Evolutionary conservation across 352 stramenopile genomes (phyloP), one percentile per base, ranked within the genome.

Genomic region (Globisporangium recalcitrans): DNA sequence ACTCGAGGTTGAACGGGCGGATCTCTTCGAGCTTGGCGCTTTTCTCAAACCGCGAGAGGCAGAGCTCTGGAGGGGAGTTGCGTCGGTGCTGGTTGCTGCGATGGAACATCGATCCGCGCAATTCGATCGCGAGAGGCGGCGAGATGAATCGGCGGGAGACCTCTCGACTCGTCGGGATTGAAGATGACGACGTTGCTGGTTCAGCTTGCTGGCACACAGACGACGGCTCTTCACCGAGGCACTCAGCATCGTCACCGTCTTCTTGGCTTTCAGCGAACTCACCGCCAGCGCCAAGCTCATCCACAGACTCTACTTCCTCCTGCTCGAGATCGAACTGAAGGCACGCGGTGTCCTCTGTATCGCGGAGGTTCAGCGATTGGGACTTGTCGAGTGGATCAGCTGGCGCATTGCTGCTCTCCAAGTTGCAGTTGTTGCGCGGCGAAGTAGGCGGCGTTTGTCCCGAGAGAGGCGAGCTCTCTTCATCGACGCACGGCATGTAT

Each of bases 401-500:
- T 8, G 38, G 2, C 11, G 22, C 26, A 9, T 31, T 14, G n/a
- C 38, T 31, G 16, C 8, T 40, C 9, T 58, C 36, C n/a, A 59
- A 4, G n/a, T 47, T 56, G 3, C 8, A 56, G n/a, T 48, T 49
- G 21, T 44, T 40, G 26, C 66, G 69, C 46, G 80, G 78, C 32
- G 78, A 86, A 44, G 55, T 78, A 19, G 74, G 58, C 4, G 80
- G 77, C 0, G 77, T 87, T 58, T 86, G 75, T 0, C 76, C 71
- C 5, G 74, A 73, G 54, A 87, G 64, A 9, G 76, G 78, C 16
- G 73, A 75, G 0, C 72, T 85, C 46, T 93, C 84, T 55, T 93
- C 84, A 19, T 93, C 82, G 4, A 93, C 69, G 4, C 77, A 77
- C 9, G 81, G 82, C 84, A 93, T 93, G 60, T 91, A 88, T 6